Evolutionary conservation across 2,329 filamentous ascomycete genomes (phyloP).

Genomic region (Alternaria viburni): DNA sequence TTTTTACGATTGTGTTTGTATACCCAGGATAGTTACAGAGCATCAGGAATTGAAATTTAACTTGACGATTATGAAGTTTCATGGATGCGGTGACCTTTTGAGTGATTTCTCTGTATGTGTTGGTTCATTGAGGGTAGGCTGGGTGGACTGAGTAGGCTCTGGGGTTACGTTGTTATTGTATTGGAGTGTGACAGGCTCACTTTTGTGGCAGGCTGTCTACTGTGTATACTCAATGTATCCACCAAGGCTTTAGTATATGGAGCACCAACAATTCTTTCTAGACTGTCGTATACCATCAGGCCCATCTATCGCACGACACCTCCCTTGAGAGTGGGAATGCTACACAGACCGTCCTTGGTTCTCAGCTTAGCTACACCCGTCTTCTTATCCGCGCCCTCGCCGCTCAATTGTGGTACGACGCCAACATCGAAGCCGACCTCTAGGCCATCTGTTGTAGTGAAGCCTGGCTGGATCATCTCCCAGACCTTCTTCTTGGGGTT

Average conservation of each 20-base stretch:
- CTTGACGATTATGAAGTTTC: background rate
- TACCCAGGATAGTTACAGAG: slow-evolving; percentile 12
- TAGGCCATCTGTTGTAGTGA: slow-evolving; percentile 81
- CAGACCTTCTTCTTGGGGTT: slow-evolving; percentile 99
- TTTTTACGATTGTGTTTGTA: slow-evolving; percentile 9
- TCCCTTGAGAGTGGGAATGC: slow-evolving; percentile 78
- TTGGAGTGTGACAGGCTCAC: background rate
- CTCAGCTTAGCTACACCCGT: slow-evolving; percentile 67
- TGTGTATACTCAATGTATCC: background rate
- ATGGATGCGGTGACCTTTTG: background rate
- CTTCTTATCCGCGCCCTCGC: slow-evolving; percentile 66
- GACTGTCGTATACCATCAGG: background rate
- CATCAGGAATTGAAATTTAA: slow-evolving; percentile 10
- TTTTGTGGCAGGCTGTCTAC: background rate
- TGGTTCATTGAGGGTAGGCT: background rate
- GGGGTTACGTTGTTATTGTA: background rate
- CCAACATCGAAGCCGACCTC: slow-evolving; percentile 87
- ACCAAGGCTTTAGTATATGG: background rate
- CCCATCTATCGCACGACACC: slow-evolving; percentile 76
- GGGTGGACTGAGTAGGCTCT: background rate
- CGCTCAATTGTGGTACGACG: slow-evolving; percentile 76
- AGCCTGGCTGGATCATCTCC: slow-evolving; percentile 95
- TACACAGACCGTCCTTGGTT: slow-evolving; percentile 83
- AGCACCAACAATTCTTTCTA: background rate
- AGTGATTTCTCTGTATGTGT: background rate